Percentiles rank a stretch among this genome's conserved stretches.
phyloP scores from a whole-genome alignment of 2,329 filamentous ascomycete genomes.

The Pleoardoris graminearum region DNA sequence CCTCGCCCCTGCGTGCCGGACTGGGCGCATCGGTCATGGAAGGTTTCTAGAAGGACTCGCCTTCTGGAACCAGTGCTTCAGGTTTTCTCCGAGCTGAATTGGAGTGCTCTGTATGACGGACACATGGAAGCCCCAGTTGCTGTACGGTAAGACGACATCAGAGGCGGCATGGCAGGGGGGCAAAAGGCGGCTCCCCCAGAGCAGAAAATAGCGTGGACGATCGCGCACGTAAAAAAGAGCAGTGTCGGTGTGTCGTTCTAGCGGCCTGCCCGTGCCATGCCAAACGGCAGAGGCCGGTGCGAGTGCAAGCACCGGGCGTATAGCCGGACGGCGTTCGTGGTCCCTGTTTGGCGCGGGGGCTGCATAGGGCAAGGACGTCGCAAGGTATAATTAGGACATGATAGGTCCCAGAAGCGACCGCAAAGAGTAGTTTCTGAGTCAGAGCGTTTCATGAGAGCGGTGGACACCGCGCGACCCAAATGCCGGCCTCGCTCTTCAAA shows the following conservation, averaged over 20 bases:
- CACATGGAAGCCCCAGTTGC: constrained; percentile 5
- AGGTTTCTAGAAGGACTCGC: constrained; percentile 18
- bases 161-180: constrained; percentile 23
- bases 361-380: constrained; percentile 10
- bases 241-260: constrained; percentile 17
- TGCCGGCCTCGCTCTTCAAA: neutral
- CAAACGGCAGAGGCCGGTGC: constrained; percentile 9
- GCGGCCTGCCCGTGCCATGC: constrained; percentile 6
- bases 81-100: constrained; percentile 10
- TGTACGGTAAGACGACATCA: constrained; percentile 33
- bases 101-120: constrained; percentile 4
- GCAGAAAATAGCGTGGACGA: constrained; percentile 17
- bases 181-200: constrained; percentile 15
- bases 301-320: constrained; percentile 8
- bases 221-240: constrained; percentile 13
- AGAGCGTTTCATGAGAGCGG: constrained; percentile 16
- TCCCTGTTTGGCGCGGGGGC: constrained; percentile 10
- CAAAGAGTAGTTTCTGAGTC: constrained; percentile 17
- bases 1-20: constrained; percentile 15
- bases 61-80: constrained; percentile 2
- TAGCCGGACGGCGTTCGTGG: constrained; percentile 16
- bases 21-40: constrained; percentile 19
- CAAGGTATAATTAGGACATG: constrained; percentile 21
- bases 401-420: constrained; percentile 15
- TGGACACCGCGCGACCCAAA: neutral